phyloP scores from a whole-genome alignment of 495 filamentous ascomycete genomes.

The Penicillium riverlandense region DNA sequence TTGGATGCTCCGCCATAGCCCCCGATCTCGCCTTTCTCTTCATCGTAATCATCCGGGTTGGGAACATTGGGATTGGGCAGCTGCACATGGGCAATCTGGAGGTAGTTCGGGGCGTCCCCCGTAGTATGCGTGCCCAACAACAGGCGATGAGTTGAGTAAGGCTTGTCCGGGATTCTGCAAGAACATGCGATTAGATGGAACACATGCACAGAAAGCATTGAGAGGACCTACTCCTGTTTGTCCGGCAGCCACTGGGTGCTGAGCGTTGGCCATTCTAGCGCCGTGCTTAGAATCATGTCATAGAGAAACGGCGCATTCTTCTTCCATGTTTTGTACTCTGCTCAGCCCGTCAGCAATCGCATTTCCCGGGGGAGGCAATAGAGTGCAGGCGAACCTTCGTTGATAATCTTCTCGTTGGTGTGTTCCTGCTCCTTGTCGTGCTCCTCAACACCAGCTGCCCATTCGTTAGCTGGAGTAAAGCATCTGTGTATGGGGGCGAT shows the following conservation, averaged over 20 bases:
- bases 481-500: conserved; percentile 11
- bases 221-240: conserved; percentile 62
- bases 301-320: conserved; percentile 99
- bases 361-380: not conserved
- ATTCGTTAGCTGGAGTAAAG: not conserved
- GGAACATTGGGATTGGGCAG: conserved; percentile 73
- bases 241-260: conserved; percentile 98
- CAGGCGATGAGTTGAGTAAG: conserved; percentile 80
- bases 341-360: not conserved
- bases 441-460: conserved; percentile 34
- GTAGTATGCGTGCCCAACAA: conserved; percentile 95
- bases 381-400: conserved; percentile 59
- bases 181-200: conserved; percentile 5
- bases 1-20: conserved; percentile 69
- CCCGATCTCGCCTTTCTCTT: conserved; percentile 85
- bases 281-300: conserved; percentile 89
- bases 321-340: conserved; percentile 99
- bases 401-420: conserved; percentile 78
- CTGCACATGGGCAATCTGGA: conserved; percentile 90
- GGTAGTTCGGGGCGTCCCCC: conserved; percentile 77
- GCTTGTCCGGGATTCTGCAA: conserved; percentile 66
- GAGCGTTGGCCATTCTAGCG: conserved; percentile 95
- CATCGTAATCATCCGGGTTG: conserved; percentile 78
- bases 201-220: not conserved
- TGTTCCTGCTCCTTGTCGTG: conserved; percentile 64